Conservation (phyloP, 345 rosid species). For the Alliaria petiolata region DNA sequence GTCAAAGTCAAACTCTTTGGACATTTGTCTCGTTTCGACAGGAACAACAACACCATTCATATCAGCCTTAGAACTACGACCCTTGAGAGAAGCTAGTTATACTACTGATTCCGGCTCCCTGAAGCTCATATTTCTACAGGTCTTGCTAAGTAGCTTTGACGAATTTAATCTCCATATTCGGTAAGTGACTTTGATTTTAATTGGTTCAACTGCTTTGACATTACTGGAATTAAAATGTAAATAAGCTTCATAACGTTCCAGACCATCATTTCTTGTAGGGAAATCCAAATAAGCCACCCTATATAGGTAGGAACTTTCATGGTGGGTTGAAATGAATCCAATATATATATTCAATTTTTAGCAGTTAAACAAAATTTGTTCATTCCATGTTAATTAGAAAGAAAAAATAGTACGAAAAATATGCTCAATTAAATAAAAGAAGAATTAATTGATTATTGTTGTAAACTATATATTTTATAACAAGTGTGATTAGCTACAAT, state of each 20-base stretch:
- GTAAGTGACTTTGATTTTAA: neutral
- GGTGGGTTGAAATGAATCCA: too few relatives aligned
- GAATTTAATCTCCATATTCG: neutral
- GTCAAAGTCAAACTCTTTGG: neutral
- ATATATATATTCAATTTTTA: too few relatives aligned
- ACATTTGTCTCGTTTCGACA: neutral
- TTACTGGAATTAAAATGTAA: neutral
- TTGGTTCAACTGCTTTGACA: neutral
- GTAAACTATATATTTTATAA: too few relatives aligned
- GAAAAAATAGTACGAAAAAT: too few relatives aligned
- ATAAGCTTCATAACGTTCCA: neutral
- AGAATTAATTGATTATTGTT: too few relatives aligned
- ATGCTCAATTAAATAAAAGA: too few relatives aligned
- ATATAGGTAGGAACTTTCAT: too few relatives aligned
- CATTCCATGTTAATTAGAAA: too few relatives aligned
- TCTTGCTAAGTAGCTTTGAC: neutral
- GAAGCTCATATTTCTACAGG: neutral
- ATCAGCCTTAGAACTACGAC: neutral
- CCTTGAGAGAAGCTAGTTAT: neutral
- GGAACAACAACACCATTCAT: neutral
- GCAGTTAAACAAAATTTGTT: too few relatives aligned
- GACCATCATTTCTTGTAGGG: neutral
- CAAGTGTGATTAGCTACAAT: too few relatives aligned
- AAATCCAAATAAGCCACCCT: neutral
- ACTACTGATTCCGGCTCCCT: neutral